Evolutionary conservation across 2,329 filamentous ascomycete genomes (phyloP).

Genomic region (Tothia fuscella): DNA sequence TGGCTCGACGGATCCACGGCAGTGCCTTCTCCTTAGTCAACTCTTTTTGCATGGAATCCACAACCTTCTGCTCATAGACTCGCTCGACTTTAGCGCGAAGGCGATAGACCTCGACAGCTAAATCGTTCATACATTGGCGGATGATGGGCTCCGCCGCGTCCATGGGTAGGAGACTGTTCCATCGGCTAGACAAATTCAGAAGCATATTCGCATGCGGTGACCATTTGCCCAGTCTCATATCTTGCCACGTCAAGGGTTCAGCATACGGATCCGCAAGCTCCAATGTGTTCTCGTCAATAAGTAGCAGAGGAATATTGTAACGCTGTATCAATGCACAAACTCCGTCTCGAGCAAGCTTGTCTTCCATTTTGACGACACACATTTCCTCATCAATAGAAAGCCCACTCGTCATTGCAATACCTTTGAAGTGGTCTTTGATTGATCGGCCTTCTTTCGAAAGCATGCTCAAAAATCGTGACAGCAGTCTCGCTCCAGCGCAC

Average conservation of each 20-base stretch:
- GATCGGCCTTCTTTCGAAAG: neutral
- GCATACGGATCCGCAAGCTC: too few species aligned
- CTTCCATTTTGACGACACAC: neutral
- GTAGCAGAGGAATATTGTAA: neutral
- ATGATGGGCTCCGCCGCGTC: neutral
- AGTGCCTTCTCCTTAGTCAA: neutral
- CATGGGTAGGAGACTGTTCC: conserved; percentile 1
- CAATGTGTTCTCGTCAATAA: neutral
- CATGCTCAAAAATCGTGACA: neutral
- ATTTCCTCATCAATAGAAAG: neutral
- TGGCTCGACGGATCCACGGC: neutral
- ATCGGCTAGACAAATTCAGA: neutral
- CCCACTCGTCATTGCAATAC: neutral
- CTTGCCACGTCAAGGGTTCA: neutral
- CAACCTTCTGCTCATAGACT: neutral
- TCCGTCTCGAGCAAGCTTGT: neutral
- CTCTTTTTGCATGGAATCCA: neutral
- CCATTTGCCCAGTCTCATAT: neutral
- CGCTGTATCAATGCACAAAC: neutral
- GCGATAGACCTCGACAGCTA: neutral
- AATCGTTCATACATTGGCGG: neutral
- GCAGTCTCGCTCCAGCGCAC: neutral
- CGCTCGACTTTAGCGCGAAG: neutral
- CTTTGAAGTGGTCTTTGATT: neutral
- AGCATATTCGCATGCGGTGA: neutral